Evolutionary conservation across 352 stramenopile genomes (phyloP).

Genomic region (Proteromonas lacertae): DNA sequence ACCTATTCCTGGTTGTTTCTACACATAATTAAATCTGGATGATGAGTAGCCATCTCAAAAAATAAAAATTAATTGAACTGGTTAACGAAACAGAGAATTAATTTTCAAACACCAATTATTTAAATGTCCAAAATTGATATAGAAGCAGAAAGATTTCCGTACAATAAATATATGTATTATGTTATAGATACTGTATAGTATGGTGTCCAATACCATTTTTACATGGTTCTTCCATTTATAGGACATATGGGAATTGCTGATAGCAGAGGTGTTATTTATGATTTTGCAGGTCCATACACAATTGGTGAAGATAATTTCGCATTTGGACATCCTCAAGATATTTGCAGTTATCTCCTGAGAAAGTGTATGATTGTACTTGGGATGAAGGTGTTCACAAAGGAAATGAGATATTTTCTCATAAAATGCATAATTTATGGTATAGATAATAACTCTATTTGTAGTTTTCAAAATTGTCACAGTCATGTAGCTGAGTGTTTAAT

Average conservation of each 20-base stretch:
- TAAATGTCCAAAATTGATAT: too few relatives aligned
- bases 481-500: slow-evolving; percentile 28
- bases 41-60: slow-evolving; percentile 81
- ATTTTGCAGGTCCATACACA: slow-evolving; percentile 63
- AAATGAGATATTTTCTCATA: slow-evolving; percentile 33
- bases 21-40: slow-evolving; percentile 98
- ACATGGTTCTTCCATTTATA: too few relatives aligned
- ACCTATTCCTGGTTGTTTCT: slow-evolving; percentile 86
- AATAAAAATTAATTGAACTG: neutral
- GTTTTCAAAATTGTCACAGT: slow-evolving; percentile 69
- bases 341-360: slow-evolving; percentile 25
- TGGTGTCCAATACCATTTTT: too few relatives aligned
- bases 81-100: too few relatives aligned
- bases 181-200: too few relatives aligned
- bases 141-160: too few relatives aligned
- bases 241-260: slow-evolving; percentile 40
- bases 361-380: slow-evolving; percentile 19
- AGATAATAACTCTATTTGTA: too few relatives aligned
- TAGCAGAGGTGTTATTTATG: slow-evolving; percentile 41
- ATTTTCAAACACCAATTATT: too few relatives aligned
- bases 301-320: too few relatives aligned
- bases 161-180: too few relatives aligned
- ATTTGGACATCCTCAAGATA: slow-evolving; percentile 47
- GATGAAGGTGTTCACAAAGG: slow-evolving; percentile 31
- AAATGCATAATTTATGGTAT: slow-evolving; percentile 67